A percentile compares a stretch with the other conserved stretches of the same genome.
Conservation (phyloP, 2,329 filamentous ascomycete species). For the Paecilomyces sp. region DNA sequence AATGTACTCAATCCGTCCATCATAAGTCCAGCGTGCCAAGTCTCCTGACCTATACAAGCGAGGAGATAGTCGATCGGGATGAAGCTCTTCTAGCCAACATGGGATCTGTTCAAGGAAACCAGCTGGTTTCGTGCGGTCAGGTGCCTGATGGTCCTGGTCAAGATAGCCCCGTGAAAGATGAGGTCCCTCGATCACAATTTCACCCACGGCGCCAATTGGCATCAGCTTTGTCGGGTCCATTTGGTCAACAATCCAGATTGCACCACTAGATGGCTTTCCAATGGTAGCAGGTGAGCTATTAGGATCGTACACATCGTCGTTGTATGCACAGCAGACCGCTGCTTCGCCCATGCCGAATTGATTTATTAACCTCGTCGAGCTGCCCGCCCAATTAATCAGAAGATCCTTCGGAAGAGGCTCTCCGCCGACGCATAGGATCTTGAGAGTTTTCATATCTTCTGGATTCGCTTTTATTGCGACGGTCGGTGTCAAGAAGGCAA, state of each 20-base stretch:
- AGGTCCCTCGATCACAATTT: conserved; percentile 21
- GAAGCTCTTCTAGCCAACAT: conserved; percentile 9
- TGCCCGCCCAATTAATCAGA: conserved; percentile 9
- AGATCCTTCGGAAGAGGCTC: conserved; percentile 17
- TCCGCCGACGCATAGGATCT: conserved; percentile 18
- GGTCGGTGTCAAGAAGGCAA: conserved; percentile 18
- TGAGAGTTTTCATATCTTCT: conserved; percentile 9
- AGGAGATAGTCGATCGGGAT: conserved; percentile 4
- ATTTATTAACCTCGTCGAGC: conserved; percentile 12
- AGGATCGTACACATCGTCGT: not conserved
- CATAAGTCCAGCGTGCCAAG: conserved; percentile 14
- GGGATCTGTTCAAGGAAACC: conserved; percentile 10
- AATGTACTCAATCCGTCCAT: conserved; percentile 17
- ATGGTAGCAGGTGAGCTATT: not conserved
- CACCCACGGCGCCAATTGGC: conserved; percentile 21
- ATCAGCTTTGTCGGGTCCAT: conserved; percentile 9
- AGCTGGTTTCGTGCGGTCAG: conserved; percentile 5
- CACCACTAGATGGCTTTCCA: conserved; percentile 8
- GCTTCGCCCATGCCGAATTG: conserved; percentile 22
- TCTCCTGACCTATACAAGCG: conserved; percentile 19
- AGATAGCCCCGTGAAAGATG: conserved; percentile 19
- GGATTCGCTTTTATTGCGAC: conserved; percentile 15
- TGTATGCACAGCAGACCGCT: conserved; percentile 13
- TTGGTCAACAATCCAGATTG: conserved; percentile 20
- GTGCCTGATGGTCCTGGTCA: conserved; percentile 8